Evolutionary conservation across 1,284 basidiomycete genomes (phyloP).

Genomic region (Trichosporon ovoides): DNA sequence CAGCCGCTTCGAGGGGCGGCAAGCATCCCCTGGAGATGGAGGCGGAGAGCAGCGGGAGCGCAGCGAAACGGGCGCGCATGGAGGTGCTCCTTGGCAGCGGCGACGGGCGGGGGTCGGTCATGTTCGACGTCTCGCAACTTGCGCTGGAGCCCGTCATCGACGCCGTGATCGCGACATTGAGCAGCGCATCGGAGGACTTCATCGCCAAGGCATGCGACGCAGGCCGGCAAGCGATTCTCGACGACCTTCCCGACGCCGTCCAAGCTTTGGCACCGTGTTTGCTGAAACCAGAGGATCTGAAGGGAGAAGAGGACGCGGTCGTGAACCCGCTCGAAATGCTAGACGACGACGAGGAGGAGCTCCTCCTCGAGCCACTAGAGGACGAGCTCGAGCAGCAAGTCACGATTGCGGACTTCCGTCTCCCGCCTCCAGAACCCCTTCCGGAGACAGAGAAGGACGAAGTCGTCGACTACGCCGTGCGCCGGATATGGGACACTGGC

Average conservation of each 20-base stretch:
- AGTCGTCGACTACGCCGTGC: slow-evolving; percentile 60
- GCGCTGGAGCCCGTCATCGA: slow-evolving; percentile 78
- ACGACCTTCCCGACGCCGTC: slow-evolving; percentile 21
- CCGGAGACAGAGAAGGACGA: slow-evolving; percentile 56
- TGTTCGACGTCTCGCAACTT: slow-evolving; percentile 78
- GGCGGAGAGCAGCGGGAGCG: slow-evolving; percentile 38
- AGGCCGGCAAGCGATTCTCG: slow-evolving; percentile 17
- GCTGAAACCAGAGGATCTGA: slow-evolving; percentile 16
- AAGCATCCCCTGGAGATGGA: slow-evolving; percentile 35
- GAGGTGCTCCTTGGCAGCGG: slow-evolving; percentile 23
- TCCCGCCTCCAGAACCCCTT: slow-evolving; percentile 67
- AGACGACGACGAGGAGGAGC: slow-evolving; percentile 79
- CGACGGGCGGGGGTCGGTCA: slow-evolving; percentile 14
- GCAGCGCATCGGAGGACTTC: slow-evolving; percentile 64
- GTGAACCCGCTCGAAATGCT: slow-evolving; percentile 88
- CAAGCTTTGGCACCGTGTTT: slow-evolving; percentile 19
- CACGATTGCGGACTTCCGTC: slow-evolving; percentile 62
- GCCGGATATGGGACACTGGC: slow-evolving; percentile 70
- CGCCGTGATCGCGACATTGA: slow-evolving; percentile 78
- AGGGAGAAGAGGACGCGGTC: slow-evolving; percentile 58
- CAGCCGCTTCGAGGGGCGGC: not conserved
- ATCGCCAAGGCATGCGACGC: slow-evolving; percentile 52
- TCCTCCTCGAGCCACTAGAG: slow-evolving; percentile 29
- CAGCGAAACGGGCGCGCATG: slow-evolving; percentile 35
- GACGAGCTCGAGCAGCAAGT: slow-evolving; percentile 47